These are phyloP conservation scores for Bretziella fagacearum DNA, from an alignment of 2,329 filamentous ascomycete genomes.

Conservation along the genomic window DNA sequence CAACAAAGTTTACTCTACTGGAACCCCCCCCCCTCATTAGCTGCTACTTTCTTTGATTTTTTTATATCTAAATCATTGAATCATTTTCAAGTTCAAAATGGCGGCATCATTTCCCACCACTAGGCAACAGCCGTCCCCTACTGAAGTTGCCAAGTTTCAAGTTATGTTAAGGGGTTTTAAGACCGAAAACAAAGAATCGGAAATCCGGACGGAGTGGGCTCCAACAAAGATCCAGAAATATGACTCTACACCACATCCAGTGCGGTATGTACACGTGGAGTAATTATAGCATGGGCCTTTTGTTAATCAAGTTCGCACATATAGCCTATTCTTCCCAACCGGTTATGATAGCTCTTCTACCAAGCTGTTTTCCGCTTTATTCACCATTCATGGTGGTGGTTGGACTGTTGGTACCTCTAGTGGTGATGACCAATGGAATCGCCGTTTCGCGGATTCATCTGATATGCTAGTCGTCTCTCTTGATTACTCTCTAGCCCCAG, in stretches of 20 bases:
- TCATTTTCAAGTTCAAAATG: too few species aligned
- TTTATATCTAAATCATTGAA: too few species aligned
- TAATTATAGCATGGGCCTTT: neutral
- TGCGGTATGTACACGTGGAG: slow-evolving; percentile 9
- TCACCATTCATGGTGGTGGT: slow-evolving; percentile 36
- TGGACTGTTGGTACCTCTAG: slow-evolving; percentile 28
- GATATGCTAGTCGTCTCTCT: slow-evolving; percentile 30
- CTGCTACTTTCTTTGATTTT: too few species aligned
- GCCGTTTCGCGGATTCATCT: slow-evolving; percentile 25
- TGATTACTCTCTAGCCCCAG: slow-evolving; percentile 32
- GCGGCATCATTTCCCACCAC: too few species aligned
- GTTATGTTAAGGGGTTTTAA: too few species aligned
- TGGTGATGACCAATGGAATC: slow-evolving; percentile 32
- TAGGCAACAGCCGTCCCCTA: too few species aligned
- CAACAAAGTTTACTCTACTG: too few species aligned
- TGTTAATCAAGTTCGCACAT: neutral
- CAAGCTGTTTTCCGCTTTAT: slow-evolving; percentile 25
- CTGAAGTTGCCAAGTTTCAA: too few species aligned
- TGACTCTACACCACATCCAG: slow-evolving; percentile 7
- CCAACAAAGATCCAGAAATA: slow-evolving; percentile 12
- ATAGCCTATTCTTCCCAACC: slow-evolving; percentile 26
- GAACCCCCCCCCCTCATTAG: too few species aligned
- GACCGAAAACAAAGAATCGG: too few species aligned
- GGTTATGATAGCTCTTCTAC: slow-evolving; percentile 21
- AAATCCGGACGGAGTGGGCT: too few species aligned